phyloP scores from a whole-genome alignment of 306 rosid species.

The Ziziphus jujuba region DNA sequence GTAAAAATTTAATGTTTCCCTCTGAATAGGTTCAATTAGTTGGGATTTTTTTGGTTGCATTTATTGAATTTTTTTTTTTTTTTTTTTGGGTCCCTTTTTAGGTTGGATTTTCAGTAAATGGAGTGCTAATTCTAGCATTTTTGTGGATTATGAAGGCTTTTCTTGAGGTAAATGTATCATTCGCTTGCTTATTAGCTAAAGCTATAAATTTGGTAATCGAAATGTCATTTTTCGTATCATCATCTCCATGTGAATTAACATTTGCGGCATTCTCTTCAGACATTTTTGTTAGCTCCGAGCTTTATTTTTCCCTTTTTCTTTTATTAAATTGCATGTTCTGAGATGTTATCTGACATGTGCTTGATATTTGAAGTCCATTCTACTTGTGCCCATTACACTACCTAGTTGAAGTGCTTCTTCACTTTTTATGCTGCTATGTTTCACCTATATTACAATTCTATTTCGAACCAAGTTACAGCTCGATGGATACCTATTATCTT shows the following conservation, averaged over 20 bases:
- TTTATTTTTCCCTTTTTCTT: background rate
- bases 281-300: background rate
- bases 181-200: background rate
- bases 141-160: constrained; percentile 76
- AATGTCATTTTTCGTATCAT: background rate
- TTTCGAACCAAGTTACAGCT: background rate
- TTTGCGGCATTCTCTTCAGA: background rate
- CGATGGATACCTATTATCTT: too few relatives aligned
- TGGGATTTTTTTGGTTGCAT: background rate
- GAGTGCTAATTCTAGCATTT: constrained; percentile 59
- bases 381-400: too few relatives aligned
- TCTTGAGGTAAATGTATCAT: constrained; percentile 55
- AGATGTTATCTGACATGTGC: too few relatives aligned
- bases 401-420: background rate
- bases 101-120: constrained; percentile 76
- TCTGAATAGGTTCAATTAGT: background rate
- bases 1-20: constrained; percentile 24
- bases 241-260: constrained; percentile 1
- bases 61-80: background rate
- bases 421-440: too few relatives aligned
- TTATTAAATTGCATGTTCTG: too few relatives aligned
- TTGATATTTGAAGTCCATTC: too few relatives aligned
- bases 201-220: background rate
- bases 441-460: background rate
- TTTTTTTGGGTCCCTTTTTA: constrained; percentile 9